A percentile compares a stretch with the other conserved stretches of the same genome.
Evolutionary conservation across 805 yeast genomes (phyloP).

Genomic region (Nakazawaea anatomiae): DNA sequence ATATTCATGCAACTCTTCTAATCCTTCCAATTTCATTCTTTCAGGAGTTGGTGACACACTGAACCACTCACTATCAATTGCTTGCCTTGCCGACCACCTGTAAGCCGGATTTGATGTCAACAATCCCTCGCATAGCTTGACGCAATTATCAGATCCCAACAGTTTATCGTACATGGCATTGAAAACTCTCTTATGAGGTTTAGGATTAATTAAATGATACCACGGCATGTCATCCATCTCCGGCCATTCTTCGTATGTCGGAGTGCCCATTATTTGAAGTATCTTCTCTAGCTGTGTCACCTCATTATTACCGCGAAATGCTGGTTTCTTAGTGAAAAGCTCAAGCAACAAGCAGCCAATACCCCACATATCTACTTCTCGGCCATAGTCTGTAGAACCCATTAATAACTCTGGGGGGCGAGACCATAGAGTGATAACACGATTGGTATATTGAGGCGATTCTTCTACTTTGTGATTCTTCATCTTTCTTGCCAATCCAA

Average conservation of each 20-base stretch:
- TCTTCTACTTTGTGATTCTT: slow-evolving; percentile 44
- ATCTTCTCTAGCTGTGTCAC: slow-evolving; percentile 75
- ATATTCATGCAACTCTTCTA: slow-evolving; percentile 88
- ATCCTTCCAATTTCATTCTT: slow-evolving; percentile 51
- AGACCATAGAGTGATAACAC: slow-evolving; percentile 96
- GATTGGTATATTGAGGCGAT: slow-evolving; percentile 80
- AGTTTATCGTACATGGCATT: slow-evolving; percentile 30
- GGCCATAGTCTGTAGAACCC: slow-evolving; percentile 86
- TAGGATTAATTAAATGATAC: slow-evolving; percentile 80
- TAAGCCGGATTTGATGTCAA: slow-evolving; percentile 62
- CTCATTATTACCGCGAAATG: slow-evolving; percentile 87
- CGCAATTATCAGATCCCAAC: slow-evolving; percentile 43
- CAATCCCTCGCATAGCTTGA: slow-evolving; percentile 59
- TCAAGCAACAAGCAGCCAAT: slow-evolving; percentile 89
- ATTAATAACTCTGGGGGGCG: slow-evolving; percentile 91
- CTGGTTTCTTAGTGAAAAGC: slow-evolving; percentile 64
- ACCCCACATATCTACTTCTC: slow-evolving; percentile 96
- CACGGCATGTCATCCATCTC: slow-evolving; percentile 77
- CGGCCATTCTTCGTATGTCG: slow-evolving; percentile 71
- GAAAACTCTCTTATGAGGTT: slow-evolving; percentile 31
- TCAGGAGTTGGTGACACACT: slow-evolving; percentile 60
- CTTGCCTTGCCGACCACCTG: slow-evolving; percentile 64
- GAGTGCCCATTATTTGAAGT: slow-evolving; percentile 84
- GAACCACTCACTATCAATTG: slow-evolving; percentile 70
- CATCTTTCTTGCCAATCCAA: slow-evolving; percentile 78